Percentiles rank a stretch among this genome's conserved stretches.
These are phyloP conservation scores for Aspergillus terreus DNA, from an alignment of 2,329 filamentous ascomycete genomes.

Conservation along the genomic window DNA sequence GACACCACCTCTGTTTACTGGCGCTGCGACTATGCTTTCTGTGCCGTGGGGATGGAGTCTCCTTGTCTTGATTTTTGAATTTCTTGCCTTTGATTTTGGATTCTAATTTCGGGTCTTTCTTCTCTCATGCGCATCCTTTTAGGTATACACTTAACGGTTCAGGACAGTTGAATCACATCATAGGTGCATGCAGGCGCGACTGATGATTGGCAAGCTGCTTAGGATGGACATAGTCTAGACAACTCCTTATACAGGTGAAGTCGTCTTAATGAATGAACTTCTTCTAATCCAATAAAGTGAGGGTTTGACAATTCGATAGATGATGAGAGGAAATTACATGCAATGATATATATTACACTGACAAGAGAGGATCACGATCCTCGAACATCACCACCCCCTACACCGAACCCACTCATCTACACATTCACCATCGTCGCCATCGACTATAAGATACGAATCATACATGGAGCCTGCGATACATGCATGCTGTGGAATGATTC, in stretches of 20 bases:
- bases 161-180: not conserved
- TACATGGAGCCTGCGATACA: not conserved
- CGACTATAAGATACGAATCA: not conserved
- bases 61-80: not conserved
- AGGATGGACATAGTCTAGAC: not conserved
- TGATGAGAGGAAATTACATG: too few species aligned
- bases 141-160: not conserved
- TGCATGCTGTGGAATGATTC: not conserved
- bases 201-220: not conserved
- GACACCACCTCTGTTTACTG: not conserved
- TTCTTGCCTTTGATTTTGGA: not conserved
- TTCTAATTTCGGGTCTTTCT: not conserved
- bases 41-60: not conserved
- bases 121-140: not conserved
- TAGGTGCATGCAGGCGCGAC: not conserved
- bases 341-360: too few species aligned
- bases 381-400: not conserved
- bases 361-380: too few species aligned
- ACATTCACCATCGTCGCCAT: not conserved
- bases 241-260: not conserved
- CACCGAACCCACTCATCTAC: not conserved
- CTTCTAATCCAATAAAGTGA: too few species aligned
- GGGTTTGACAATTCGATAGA: too few species aligned
- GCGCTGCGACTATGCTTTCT: not conserved
- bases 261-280: not conserved